Percentiles rank a stretch among this genome's conserved stretches.
Evolutionary conservation across 108 stramenopile genomes (phyloP).

Genomic region (Bacterosira constricta): DNA sequence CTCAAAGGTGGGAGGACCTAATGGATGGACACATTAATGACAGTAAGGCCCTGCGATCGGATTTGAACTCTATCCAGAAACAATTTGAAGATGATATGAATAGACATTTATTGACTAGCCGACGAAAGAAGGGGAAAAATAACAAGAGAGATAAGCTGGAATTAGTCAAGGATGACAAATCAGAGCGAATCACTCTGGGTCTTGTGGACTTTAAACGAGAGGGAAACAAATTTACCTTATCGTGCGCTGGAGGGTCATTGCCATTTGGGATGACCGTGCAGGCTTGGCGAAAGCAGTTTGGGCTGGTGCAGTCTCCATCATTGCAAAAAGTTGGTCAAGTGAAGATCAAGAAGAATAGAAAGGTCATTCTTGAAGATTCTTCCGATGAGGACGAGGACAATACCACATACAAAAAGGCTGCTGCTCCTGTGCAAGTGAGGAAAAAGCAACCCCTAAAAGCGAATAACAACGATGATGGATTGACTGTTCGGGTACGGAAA

Average conservation of each 20-base stretch:
- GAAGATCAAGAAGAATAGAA: constrained; percentile 1
- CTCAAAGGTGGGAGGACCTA: constrained; percentile 45
- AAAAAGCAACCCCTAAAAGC: background rate
- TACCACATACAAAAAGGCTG: background rate
- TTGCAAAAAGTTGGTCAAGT: background rate
- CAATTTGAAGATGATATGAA: constrained; percentile 40
- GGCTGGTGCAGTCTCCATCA: constrained; percentile 7
- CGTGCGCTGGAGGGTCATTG: constrained; percentile 54
- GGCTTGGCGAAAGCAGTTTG: constrained; percentile 56
- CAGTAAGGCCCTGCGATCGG: constrained; percentile 30
- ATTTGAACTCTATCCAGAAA: constrained; percentile 34
- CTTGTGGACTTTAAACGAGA: constrained; percentile 45
- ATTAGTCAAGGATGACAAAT: constrained; percentile 59
- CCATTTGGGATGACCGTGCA: constrained; percentile 43
- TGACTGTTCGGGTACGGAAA: constrained; percentile 15
- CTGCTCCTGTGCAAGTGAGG: background rate
- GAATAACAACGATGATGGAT: constrained; percentile 4
- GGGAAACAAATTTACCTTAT: constrained; percentile 58
- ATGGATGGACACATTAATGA: constrained; percentile 57
- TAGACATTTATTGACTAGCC: constrained; percentile 6
- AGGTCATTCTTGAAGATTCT: constrained; percentile 24
- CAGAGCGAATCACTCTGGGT: constrained; percentile 59
- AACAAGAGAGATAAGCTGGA: constrained; percentile 8
- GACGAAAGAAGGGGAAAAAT: background rate
- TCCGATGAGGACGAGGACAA: constrained; percentile 23